These are phyloP conservation scores for Ascochyta rabiei DNA, from an alignment of 2,329 filamentous ascomycete species.

Conservation along the genomic window DNA sequence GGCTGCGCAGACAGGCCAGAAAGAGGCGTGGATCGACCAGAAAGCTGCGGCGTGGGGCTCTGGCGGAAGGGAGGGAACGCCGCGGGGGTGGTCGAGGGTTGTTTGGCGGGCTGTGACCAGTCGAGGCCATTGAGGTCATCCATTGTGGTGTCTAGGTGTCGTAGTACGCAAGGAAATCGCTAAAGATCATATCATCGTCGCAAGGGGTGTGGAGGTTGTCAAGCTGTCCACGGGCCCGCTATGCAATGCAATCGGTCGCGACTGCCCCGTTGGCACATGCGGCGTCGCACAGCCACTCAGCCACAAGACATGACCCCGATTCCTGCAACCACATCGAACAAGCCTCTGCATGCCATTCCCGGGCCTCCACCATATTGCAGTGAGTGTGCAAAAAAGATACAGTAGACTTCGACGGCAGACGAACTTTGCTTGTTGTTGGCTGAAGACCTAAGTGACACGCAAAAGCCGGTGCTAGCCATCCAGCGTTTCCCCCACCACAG, in stretches of 20 bases:
- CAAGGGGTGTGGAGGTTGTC: slow-evolving; percentile 7
- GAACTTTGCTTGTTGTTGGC: too few species aligned
- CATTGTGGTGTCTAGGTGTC: slow-evolving; percentile 42
- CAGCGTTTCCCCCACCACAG: background rate
- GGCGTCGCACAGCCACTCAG: slow-evolving; percentile 12
- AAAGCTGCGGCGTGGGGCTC: slow-evolving; percentile 48
- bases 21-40: slow-evolving; percentile 48
- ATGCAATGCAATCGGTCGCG: slow-evolving; percentile 6
- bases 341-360: background rate
- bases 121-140: slow-evolving; percentile 58
- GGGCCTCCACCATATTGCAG: background rate
- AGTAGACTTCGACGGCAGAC: background rate
- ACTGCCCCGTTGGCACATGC: slow-evolving; percentile 10
- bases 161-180: slow-evolving; percentile 10
- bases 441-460: background rate
- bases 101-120: slow-evolving; percentile 49
- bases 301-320: slow-evolving; percentile 5
- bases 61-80: slow-evolving; percentile 45
- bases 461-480: background rate
- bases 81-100: slow-evolving; percentile 35
- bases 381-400: background rate
- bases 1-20: slow-evolving; percentile 47
- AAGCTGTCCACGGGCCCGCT: slow-evolving; percentile 2
- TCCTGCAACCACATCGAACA: background rate
- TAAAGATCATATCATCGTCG: slow-evolving; percentile 32